These are phyloP conservation scores for Marchantia paleacea DNA, from an alignment of 225 moss, liverwort and hornwort genomes.

Conservation along the genomic window DNA sequence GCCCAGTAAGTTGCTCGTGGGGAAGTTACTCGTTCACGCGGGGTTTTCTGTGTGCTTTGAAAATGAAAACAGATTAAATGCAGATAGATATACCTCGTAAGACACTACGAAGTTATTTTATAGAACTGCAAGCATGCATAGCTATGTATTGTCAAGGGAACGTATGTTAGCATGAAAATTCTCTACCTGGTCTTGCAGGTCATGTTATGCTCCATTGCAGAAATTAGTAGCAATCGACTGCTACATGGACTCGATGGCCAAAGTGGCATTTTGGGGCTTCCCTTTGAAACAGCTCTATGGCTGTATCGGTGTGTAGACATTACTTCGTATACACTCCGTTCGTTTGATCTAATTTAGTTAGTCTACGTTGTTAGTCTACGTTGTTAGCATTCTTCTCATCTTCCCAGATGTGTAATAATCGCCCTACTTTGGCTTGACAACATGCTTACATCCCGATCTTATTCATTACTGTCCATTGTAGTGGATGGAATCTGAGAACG, in stretches of 20 bases:
- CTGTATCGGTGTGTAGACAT: slow-evolving; percentile 61
- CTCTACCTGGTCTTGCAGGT: slow-evolving; percentile 41
- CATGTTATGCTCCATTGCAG: slow-evolving; percentile 83
- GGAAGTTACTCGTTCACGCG: neutral
- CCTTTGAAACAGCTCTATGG: slow-evolving; percentile 84
- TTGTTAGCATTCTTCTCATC: no score
- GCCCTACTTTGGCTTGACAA: no score
- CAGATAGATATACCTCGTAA: neutral
- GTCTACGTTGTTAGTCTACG: no score
- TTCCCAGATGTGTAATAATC: no score
- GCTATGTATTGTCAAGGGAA: neutral
- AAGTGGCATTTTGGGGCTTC: slow-evolving; percentile 87
- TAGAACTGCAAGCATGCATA: no score
- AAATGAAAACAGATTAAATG: neutral
- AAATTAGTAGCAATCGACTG: slow-evolving; percentile 89
- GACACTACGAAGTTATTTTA: neutral
- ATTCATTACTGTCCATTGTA: no score
- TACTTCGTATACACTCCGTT: no score
- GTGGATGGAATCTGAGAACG: no score
- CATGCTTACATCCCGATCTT: no score
- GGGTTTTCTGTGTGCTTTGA: neutral
- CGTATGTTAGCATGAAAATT: neutral
- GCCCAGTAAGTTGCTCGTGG: slow-evolving; percentile 53
- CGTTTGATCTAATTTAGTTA: no score
- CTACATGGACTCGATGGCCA: slow-evolving; percentile 69